Evolutionary conservation across 2,329 filamentous ascomycete genomes (phyloP).

Genomic region (Macroventuria anomochaeta): DNA sequence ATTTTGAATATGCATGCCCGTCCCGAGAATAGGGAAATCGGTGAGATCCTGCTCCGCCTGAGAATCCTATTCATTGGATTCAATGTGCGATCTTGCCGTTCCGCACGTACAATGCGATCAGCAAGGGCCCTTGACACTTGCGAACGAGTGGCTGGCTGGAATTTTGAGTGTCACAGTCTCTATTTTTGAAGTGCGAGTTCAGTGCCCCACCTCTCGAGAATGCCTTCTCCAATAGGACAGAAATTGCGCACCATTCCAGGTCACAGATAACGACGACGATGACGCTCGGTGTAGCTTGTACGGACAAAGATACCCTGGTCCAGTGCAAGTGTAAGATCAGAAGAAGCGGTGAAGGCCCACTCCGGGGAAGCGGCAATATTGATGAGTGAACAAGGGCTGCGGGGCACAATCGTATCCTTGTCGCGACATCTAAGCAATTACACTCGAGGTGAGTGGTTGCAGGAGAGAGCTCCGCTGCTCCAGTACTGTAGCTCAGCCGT

Average conservation of each 20-base stretch:
- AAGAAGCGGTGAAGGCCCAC: constrained; percentile 33
- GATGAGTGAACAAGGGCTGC: constrained; percentile 3
- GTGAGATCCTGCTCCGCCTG: background rate
- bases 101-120: background rate
- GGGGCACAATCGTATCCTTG: background rate
- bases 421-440: background rate
- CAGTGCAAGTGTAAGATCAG: background rate
- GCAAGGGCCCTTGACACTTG: background rate
- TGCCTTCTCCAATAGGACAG: too few relatives aligned
- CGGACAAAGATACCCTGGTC: background rate
- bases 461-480: background rate
- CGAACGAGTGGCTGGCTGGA: background rate
- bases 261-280: background rate
- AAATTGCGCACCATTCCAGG: background rate
- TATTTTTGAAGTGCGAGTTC: background rate
- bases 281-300: background rate
- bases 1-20: background rate
- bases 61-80: background rate
- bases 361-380: constrained; percentile 29
- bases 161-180: background rate
- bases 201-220: too few relatives aligned
- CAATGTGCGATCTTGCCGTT: background rate
- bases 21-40: constrained; percentile 3
- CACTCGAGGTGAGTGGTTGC: background rate
- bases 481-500: background rate